Conservation (phyloP, 2,329 filamentous ascomycete genomes). For the Aspergillus spinulosporus region DNA sequence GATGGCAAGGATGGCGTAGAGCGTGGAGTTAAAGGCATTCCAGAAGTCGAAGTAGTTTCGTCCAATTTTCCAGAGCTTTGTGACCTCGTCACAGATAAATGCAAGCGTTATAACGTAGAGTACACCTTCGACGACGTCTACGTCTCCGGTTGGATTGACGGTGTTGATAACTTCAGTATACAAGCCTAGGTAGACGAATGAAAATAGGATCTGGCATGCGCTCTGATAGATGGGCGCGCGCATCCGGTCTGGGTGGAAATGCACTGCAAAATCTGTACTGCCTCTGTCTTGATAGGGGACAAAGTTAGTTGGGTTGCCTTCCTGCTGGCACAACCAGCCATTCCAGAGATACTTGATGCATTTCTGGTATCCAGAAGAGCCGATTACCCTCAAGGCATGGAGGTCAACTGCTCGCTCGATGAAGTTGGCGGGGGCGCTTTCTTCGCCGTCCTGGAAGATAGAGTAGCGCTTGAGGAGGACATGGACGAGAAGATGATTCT, state of each 20-base stretch:
- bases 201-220: conserved; percentile 79
- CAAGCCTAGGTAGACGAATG: conserved; percentile 75
- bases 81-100: conserved; percentile 82
- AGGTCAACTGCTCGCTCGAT: conserved; percentile 92
- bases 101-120: conserved; percentile 90
- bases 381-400: conserved; percentile 84
- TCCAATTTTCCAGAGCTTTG: conserved; percentile 93
- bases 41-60: conserved; percentile 91
- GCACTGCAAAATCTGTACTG: conserved; percentile 72
- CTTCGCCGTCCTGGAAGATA: conserved; percentile 68
- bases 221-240: conserved; percentile 92
- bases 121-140: conserved; percentile 79
- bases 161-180: conserved; percentile 94
- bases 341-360: conserved; percentile 91
- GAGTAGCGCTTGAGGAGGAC: conserved; percentile 88
- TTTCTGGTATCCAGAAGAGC: conserved; percentile 91
- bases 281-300: conserved; percentile 82
- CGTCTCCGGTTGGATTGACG: conserved; percentile 78
- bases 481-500: conserved; percentile 73
- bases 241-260: conserved; percentile 94
- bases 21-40: conserved; percentile 87
- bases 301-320: conserved; percentile 85
- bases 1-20: conserved; percentile 76
- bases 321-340: conserved; percentile 95
- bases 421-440: conserved; percentile 77